Percentiles rank a stretch among this genome's conserved stretches.
phyloP scores from a whole-genome alignment of 306 rosid genomes.

The Benincasa hispida region DNA sequence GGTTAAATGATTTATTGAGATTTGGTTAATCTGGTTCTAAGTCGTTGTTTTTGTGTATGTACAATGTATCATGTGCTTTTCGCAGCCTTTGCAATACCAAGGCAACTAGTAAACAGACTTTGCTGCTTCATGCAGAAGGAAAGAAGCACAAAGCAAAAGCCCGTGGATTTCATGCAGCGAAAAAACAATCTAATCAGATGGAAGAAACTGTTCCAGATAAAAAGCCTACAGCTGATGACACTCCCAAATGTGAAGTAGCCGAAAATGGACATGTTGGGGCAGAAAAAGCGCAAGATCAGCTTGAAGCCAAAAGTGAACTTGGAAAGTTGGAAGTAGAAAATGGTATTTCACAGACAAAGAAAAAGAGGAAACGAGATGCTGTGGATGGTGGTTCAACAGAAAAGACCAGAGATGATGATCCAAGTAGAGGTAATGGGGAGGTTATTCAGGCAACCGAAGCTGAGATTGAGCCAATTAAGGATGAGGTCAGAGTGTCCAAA shows the following conservation, averaged over 20 bases:
- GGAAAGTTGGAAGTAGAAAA: conserved; percentile 21
- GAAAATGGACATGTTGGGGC: conserved; percentile 20
- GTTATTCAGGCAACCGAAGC: conserved; percentile 40
- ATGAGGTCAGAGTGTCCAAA: conserved; percentile 5
- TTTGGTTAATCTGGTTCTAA: neutral
- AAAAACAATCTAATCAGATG: conserved; percentile 28
- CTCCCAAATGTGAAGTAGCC: conserved; percentile 13
- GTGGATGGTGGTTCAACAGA: conserved; percentile 31
- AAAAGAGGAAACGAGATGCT: conserved; percentile 55
- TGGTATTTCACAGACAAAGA: conserved; percentile 25
- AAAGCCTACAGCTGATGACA: conserved; percentile 22
- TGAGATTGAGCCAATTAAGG: conserved; percentile 20
- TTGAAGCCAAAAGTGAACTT: conserved; percentile 7
- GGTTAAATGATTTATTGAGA: neutral
- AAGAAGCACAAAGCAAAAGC: conserved; percentile 91
- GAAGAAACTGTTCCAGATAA: conserved; percentile 31
- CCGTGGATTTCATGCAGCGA: conserved; percentile 52
- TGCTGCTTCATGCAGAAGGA: conserved; percentile 93
- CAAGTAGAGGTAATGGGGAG: conserved; percentile 43
- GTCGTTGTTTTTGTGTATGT: neutral
- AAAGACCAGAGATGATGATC: conserved; percentile 29
- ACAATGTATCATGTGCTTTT: conserved; percentile 1
- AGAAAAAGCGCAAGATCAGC: conserved; percentile 22
- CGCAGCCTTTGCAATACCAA: conserved; percentile 77
- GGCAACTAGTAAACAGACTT: conserved; percentile 78